These are phyloP conservation scores for Pseudogymnoascus sp. DNA, from an alignment of 2,329 filamentous ascomycete species.

Conservation along the genomic window DNA sequence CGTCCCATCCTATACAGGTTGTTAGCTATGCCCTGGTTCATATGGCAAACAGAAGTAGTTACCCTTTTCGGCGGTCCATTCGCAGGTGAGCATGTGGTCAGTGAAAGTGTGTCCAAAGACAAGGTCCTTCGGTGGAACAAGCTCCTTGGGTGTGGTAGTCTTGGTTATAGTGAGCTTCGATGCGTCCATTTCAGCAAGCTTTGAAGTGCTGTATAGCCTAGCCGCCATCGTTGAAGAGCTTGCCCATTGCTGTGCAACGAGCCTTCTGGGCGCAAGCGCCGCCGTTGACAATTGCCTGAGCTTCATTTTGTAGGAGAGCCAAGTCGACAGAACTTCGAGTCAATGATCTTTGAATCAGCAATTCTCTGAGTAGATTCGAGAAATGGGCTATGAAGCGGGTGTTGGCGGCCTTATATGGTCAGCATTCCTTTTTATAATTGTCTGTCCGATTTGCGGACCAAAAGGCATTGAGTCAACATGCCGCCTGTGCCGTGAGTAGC, in stretches of 20 bases:
- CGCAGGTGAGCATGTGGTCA: slow-evolving; percentile 96
- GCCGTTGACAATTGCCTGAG: not conserved
- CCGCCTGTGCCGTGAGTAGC: not conserved
- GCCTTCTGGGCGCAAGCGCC: not conserved
- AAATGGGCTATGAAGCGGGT: not conserved
- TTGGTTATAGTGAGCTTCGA: slow-evolving; percentile 66
- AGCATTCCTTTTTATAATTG: not conserved
- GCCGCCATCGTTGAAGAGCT: not conserved
- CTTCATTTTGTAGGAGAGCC: slow-evolving; percentile 3
- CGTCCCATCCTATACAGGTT: slow-evolving; percentile 54
- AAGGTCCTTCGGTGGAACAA: slow-evolving; percentile 69
- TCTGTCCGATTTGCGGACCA: slow-evolving; percentile 4
- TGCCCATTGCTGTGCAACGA: slow-evolving; percentile 1
- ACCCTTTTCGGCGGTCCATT: slow-evolving; percentile 76
- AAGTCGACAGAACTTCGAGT: not conserved
- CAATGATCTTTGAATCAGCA: slow-evolving; percentile 1
- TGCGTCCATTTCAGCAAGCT: slow-evolving; percentile 65
- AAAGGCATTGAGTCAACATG: slow-evolving; percentile 4
- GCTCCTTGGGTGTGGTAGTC: slow-evolving; percentile 65
- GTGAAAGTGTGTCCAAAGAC: slow-evolving; percentile 90
- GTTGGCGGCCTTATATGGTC: slow-evolving; percentile 1
- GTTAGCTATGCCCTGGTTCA: not conserved
- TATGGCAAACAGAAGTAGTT: not conserved
- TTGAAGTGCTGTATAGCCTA: slow-evolving; percentile 19
- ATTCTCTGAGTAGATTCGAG: not conserved